Evolutionary conservation across 208 protist species (phyloP).

Genomic region (Wallacemonas sp.): DNA sequence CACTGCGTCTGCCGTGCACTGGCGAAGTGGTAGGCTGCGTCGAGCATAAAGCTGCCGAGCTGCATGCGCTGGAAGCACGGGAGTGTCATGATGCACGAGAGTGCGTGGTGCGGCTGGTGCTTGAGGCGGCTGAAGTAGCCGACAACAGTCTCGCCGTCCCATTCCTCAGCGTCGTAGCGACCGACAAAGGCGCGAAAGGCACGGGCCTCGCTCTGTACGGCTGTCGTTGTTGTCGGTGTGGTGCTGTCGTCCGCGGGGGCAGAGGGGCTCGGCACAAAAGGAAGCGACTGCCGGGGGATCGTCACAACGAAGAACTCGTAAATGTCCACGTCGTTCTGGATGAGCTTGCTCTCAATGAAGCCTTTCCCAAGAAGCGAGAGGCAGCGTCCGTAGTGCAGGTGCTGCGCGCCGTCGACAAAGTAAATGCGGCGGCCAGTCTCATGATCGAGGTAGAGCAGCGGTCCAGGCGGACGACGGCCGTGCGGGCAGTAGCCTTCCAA

Average conservation of each 20-base stretch:
- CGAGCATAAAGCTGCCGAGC: slow-evolving; percentile 57
- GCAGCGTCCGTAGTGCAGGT: slow-evolving; percentile 68
- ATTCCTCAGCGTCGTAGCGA: slow-evolving; percentile 48
- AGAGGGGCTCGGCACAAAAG: slow-evolving; percentile 26
- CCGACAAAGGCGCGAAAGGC: slow-evolving; percentile 39
- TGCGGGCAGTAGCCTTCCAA: slow-evolving; percentile 51
- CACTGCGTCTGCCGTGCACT: slow-evolving; percentile 52
- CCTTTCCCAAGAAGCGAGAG: slow-evolving; percentile 58
- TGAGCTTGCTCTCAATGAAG: slow-evolving; percentile 75
- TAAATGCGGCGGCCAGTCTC: slow-evolving; percentile 38
- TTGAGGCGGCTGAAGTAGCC: slow-evolving; percentile 77
- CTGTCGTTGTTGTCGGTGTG: not conserved
- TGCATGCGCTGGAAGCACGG: slow-evolving; percentile 65
- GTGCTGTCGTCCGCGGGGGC: not conserved
- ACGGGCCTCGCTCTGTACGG: not conserved
- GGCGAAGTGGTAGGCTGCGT: slow-evolving; percentile 63
- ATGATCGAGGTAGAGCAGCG: slow-evolving; percentile 52
- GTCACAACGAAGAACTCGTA: slow-evolving; percentile 80
- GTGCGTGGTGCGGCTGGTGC: slow-evolving; percentile 56
- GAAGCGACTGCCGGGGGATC: slow-evolving; percentile 41
- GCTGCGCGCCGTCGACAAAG: slow-evolving; percentile 62
- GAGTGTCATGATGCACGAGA: slow-evolving; percentile 72
- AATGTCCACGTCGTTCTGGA: slow-evolving; percentile 72
- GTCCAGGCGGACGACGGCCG: slow-evolving; percentile 41
- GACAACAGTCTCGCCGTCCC: slow-evolving; percentile 58